Percentiles rank a stretch among this genome's conserved stretches.
Conservation (phyloP, 2,329 filamentous ascomycete genomes). For the Berkeleyomyces basicola region DNA sequence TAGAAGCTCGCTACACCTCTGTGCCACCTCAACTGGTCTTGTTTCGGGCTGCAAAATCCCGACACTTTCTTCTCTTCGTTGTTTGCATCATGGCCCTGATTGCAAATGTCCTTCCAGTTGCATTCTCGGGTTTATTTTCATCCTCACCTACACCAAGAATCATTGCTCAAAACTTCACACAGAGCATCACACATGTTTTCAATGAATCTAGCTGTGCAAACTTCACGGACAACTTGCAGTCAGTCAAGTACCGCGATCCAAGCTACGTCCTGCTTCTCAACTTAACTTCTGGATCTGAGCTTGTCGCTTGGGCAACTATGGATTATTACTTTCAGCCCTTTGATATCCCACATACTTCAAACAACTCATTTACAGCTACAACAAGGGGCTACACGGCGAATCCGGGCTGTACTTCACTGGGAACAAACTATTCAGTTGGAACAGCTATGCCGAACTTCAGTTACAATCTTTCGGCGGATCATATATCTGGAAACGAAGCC, state of each 20-base stretch:
- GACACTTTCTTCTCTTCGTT: constrained; percentile 29
- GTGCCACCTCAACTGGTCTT: constrained; percentile 37
- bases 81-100: constrained; percentile 33
- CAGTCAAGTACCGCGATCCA: constrained; percentile 18
- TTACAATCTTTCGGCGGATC: not conserved
- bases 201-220: not conserved
- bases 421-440: not conserved
- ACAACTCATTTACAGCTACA: not conserved
- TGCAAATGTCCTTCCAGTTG: constrained; percentile 36
- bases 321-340: constrained; percentile 33
- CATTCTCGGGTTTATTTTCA: constrained; percentile 34
- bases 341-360: not conserved
- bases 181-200: not conserved
- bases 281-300: constrained; percentile 23
- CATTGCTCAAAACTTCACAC: not conserved
- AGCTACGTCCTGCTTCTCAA: constrained; percentile 23
- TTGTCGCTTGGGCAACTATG: constrained; percentile 34
- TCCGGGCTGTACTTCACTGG: not conserved
- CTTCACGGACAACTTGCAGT: constrained; percentile 18
- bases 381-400: not conserved
- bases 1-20: constrained; percentile 33
- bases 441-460: not conserved
- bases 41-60: constrained; percentile 26
- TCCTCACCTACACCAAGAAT: constrained; percentile 18
- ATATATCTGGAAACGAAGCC: not conserved